phyloP scores from a whole-genome alignment of 441 rosid genomes.

The Mallotus japonicus region DNA sequence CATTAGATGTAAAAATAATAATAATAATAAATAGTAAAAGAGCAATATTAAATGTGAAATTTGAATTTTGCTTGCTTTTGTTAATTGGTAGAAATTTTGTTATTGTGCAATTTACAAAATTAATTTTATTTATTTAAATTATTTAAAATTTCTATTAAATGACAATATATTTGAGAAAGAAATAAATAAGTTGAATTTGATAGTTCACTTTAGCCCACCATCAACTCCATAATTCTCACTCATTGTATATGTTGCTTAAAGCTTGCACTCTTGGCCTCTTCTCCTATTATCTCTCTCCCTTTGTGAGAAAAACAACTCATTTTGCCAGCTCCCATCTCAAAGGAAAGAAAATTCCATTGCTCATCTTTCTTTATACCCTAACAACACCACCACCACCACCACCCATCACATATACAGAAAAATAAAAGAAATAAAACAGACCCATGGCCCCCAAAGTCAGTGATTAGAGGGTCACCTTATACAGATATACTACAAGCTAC shows the following conservation, averaged over 20 bases:
- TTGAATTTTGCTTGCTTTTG: too few relatives aligned
- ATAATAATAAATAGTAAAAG: too few relatives aligned
- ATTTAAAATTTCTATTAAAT: too few relatives aligned
- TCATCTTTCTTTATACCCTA: not conserved
- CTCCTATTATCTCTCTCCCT: slow-evolving; percentile 36
- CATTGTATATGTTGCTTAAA: slow-evolving; percentile 73
- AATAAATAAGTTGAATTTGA: too few relatives aligned
- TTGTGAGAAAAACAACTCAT: slow-evolving; percentile 30
- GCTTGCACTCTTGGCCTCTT: slow-evolving; percentile 23
- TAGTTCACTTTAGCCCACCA: slow-evolving; percentile 21
- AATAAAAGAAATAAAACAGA: slow-evolving; percentile 26
- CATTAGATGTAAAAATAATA: too few relatives aligned
- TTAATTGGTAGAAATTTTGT: too few relatives aligned
- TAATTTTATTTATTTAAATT: too few relatives aligned
- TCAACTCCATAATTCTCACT: slow-evolving; percentile 44
- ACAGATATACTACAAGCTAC: slow-evolving; percentile 18
- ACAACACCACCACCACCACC: not conserved
- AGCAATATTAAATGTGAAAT: too few relatives aligned
- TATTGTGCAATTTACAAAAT: too few relatives aligned
- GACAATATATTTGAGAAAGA: too few relatives aligned
- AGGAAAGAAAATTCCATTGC: slow-evolving; percentile 38
- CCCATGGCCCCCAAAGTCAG: slow-evolving; percentile 43
- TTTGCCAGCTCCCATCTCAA: slow-evolving; percentile 41
- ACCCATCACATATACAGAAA: not conserved
- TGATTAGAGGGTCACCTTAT: slow-evolving; percentile 24